Percentiles rank a stretch among this genome's conserved stretches.
Conservation (phyloP, 2,329 filamentous ascomycete genomes). For the Claviceps digitariae region DNA sequence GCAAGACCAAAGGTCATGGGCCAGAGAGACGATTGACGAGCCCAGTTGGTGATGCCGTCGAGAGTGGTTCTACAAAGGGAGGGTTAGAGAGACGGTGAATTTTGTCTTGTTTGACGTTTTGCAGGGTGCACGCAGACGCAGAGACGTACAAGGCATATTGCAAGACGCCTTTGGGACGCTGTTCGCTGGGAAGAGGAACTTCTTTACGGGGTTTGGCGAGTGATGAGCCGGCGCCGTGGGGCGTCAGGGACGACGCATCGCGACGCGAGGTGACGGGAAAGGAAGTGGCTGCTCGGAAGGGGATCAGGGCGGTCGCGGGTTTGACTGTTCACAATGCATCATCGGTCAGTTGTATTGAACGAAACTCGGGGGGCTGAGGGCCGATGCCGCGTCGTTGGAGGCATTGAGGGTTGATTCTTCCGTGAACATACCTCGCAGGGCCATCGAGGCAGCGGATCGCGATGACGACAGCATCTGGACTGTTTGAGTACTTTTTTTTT, state of each 20-base stretch:
- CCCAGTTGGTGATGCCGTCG: slow-evolving; percentile 74
- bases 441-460: slow-evolving; percentile 38
- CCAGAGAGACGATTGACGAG: slow-evolving; percentile 72
- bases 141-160: slow-evolving; percentile 73
- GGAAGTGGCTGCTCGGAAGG: slow-evolving; percentile 49
- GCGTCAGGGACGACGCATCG: slow-evolving; percentile 44
- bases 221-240: slow-evolving; percentile 39
- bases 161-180: slow-evolving; percentile 63
- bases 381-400: neutral
- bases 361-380: too few relatives aligned
- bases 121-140: too few relatives aligned
- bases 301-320: slow-evolving; percentile 48
- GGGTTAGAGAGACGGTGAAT: neutral
- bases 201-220: slow-evolving; percentile 49
- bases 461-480: slow-evolving; percentile 32
- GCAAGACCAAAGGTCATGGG: slow-evolving; percentile 81
- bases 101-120: too few relatives aligned
- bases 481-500: neutral
- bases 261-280: slow-evolving; percentile 46
- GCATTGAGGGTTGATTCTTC: neutral
- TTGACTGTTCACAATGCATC: slow-evolving; percentile 36
- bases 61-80: slow-evolving; percentile 50
- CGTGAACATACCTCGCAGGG: slow-evolving; percentile 31
- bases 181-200: slow-evolving; percentile 65
- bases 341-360: neutral